Conservation (phyloP, 495 filamentous ascomycete genomes). For the Podospora tetraspora region DNA sequence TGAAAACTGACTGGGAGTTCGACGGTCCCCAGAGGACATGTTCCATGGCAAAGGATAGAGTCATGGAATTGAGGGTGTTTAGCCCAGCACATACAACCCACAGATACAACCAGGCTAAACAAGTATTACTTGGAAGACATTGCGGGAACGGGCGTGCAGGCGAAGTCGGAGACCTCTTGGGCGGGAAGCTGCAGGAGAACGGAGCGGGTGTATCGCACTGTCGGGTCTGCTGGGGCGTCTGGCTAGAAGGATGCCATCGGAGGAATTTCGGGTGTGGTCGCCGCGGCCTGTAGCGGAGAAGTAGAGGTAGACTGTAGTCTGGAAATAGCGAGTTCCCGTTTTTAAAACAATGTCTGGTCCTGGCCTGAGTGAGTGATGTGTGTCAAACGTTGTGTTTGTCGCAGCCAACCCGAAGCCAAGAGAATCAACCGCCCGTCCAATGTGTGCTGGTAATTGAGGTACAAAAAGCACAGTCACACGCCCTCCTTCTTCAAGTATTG, state of each 20-base stretch:
- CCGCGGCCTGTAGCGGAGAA: too few relatives aligned
- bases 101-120: background rate
- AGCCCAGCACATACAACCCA: background rate
- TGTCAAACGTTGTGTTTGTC: background rate
- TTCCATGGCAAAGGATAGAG: background rate
- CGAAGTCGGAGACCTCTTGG: too few relatives aligned
- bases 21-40: background rate
- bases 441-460: background rate
- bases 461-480: background rate
- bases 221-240: too few relatives aligned
- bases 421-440: slow-evolving; percentile 16
- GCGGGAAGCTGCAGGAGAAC: too few relatives aligned
- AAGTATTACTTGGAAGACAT: background rate
- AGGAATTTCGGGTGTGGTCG: too few relatives aligned
- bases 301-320: background rate
- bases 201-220: too few relatives aligned
- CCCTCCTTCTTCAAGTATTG: background rate
- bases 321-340: background rate
- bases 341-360: background rate
- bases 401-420: background rate
- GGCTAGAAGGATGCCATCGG: too few relatives aligned
- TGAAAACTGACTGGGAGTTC: background rate
- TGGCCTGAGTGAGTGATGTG: background rate
- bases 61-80: background rate
- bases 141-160: too few relatives aligned